Evolutionary conservation across 805 yeast species (phyloP), one percentile per base, ranked within the genome.

Genomic region (Candida suzukii): DNA sequence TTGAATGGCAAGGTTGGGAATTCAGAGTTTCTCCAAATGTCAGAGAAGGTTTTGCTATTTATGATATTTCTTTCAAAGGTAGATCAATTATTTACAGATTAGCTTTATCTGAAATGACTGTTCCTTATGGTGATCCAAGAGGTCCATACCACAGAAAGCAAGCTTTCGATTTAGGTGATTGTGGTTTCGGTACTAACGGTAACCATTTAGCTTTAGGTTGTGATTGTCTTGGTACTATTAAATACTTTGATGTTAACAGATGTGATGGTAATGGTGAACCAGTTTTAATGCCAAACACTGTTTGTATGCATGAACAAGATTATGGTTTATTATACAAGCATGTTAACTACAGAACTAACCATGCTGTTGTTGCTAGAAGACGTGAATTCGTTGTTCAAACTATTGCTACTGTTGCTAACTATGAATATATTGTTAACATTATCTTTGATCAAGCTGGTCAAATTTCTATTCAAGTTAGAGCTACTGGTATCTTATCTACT

Each of bases 111-210:
- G 95, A 84, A 64, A 84, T 85, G 95, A 83, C 91, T 32, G 95
- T 85, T 48, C 93, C 93, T 27, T 84, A 85, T 57, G 90, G 87
- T 60, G 91, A 84, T 60, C 88, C 90, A 55, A 73, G 91, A 63
- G 79, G 80, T 36, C 93, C 93, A 48, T 80, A 72, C 67, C 88
- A 83, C 65, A 76, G 91, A 73, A 84, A 85, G 67, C 90, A 83
- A 68, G 93, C 93, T 27, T 84, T 84, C 51, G 93, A 84, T 63
- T 71, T 84, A 56, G 93, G 93, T 60, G 93, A 85, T 63, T 76
- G 83, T 67, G 93, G 95, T 18, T 83, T 83, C 48, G 93, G 93
- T 63, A 74, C 69, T 48, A 74, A 70, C 46, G 88, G 84, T 48
- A 82, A 84, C 66, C 72, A 74, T 39, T 70, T 84, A 55, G 69